A percentile compares a stretch with the other conserved stretches of the same genome.
These are phyloP conservation scores for Pseudonectria buxi DNA, from an alignment of 2,329 filamentous ascomycete genomes.

Conservation along the genomic window DNA sequence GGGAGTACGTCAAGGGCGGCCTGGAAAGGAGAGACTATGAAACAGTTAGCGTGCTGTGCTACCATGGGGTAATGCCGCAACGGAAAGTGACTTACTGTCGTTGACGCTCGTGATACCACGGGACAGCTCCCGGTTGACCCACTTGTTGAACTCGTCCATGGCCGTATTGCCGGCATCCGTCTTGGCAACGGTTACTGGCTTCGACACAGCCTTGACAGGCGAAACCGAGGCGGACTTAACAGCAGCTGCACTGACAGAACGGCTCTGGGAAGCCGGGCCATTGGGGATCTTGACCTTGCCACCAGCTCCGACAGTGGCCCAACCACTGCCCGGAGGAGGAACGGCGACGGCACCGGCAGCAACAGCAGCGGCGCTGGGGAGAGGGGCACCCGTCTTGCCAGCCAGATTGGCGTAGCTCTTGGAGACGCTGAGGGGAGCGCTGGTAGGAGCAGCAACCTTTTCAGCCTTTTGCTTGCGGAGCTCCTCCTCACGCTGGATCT, in stretches of 20 bases:
- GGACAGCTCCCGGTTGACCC: conserved; percentile 73
- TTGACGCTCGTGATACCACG: conserved; percentile 57
- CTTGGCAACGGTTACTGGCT: conserved; percentile 42
- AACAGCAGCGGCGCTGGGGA: conserved; percentile 34
- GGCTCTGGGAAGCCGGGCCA: conserved; percentile 44
- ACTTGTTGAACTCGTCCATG: conserved; percentile 89
- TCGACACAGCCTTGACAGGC: conserved; percentile 43
- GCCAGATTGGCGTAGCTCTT: conserved; percentile 96
- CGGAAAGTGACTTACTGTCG: conserved; percentile 39
- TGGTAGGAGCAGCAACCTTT: conserved; percentile 42
- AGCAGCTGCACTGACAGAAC: conserved; percentile 37
- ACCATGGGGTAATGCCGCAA: neutral
- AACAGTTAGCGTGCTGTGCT: conserved; percentile 24
- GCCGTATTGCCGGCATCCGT: conserved; percentile 42
- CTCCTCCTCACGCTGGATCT: conserved; percentile 97
- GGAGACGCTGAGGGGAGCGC: conserved; percentile 45
- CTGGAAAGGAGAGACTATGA: conserved; percentile 71
- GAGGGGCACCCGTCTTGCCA: conserved; percentile 54
- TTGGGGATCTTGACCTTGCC: conserved; percentile 80
- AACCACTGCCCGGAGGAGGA: conserved; percentile 48
- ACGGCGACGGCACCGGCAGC: conserved; percentile 33
- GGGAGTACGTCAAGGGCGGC: conserved; percentile 69
- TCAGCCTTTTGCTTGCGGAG: conserved; percentile 63
- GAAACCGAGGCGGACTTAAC: conserved; percentile 37
- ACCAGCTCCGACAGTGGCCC: conserved; percentile 91